These are phyloP conservation scores for Ilex paraguariensis DNA, from an alignment of 305 asterid species.

Conservation along the genomic window DNA sequence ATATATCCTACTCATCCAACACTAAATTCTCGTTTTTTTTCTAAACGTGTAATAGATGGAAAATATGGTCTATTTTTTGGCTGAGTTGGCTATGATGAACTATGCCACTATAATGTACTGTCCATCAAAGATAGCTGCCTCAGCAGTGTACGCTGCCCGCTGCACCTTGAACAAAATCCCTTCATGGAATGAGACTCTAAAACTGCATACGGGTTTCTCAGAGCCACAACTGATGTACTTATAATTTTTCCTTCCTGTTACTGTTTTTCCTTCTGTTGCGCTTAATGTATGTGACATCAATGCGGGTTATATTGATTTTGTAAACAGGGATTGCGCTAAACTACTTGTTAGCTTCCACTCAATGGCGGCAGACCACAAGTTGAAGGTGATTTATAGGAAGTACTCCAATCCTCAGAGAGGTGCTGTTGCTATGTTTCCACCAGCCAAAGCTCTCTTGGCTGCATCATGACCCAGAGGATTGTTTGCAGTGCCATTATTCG, in stretches of 20 bases:
- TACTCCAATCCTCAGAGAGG: constrained; percentile 44
- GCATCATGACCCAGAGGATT: neutral
- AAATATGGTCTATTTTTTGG: constrained; percentile 56
- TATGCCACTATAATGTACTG: constrained; percentile 47
- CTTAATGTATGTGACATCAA: too few species aligned
- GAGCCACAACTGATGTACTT: constrained; percentile 61
- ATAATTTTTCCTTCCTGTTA: neutral
- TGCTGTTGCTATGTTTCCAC: constrained; percentile 53
- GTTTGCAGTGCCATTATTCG: too few species aligned
- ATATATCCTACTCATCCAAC: too few species aligned
- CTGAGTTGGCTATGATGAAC: constrained; percentile 87
- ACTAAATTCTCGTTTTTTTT: too few species aligned
- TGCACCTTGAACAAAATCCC: constrained; percentile 50
- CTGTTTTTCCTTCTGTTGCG: neutral
- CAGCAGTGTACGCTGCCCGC: constrained; percentile 85
- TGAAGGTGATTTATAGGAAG: constrained; percentile 52
- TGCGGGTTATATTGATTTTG: too few species aligned
- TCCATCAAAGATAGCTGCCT: constrained; percentile 88
- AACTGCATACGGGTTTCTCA: constrained; percentile 61
- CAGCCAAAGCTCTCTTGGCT: constrained; percentile 51
- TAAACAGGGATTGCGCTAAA: constrained; percentile 61
- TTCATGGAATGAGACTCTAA: constrained; percentile 70
- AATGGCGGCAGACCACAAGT: constrained; percentile 26
- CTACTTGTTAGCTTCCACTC: constrained; percentile 48
- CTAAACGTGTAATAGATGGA: constrained; percentile 33